Evolutionary conservation across 2,329 filamentous ascomycete genomes (phyloP).

Genomic region (Xylariales sp.): DNA sequence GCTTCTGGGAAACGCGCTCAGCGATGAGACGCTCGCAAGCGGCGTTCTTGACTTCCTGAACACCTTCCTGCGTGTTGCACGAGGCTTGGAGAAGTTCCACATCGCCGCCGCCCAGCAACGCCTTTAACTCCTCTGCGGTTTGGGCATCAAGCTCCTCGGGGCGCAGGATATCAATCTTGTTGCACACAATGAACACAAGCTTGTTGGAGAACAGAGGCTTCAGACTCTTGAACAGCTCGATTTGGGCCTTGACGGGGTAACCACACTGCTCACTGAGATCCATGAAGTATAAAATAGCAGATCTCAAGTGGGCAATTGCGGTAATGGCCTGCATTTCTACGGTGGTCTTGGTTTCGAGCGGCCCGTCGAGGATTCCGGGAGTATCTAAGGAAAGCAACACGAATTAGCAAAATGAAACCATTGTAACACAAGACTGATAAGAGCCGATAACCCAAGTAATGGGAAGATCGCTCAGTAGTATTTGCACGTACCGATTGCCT

Average conservation of each 20-base stretch:
- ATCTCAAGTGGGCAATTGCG: slow-evolving; percentile 92
- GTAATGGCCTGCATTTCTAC: slow-evolving; percentile 99
- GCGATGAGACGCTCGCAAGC: slow-evolving; percentile 91
- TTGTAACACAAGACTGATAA: too few relatives aligned
- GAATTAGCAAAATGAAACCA: too few relatives aligned
- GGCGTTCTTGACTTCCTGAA: slow-evolving; percentile 91
- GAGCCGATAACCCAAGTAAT: too few relatives aligned
- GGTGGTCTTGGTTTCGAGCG: slow-evolving; percentile 98
- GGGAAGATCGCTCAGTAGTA: too few relatives aligned
- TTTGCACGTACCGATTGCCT: slow-evolving; percentile 95
- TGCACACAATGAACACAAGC: slow-evolving; percentile 92
- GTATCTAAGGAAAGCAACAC: too few relatives aligned
- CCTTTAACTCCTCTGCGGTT: slow-evolving; percentile 71
- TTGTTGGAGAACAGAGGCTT: slow-evolving; percentile 97
- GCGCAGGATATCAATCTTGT: slow-evolving; percentile 92
- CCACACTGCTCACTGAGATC: slow-evolving; percentile 67
- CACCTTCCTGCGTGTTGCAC: slow-evolving; percentile 90
- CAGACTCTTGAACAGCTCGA: slow-evolving; percentile 92
- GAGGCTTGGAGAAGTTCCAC: slow-evolving; percentile 91
- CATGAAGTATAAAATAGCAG: slow-evolving; percentile 97
- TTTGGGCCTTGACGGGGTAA: slow-evolving; percentile 88
- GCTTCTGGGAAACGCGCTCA: slow-evolving; percentile 89
- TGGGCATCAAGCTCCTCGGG: slow-evolving; percentile 83
- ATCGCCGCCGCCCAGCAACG: slow-evolving; percentile 78
- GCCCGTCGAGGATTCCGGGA: slow-evolving; percentile 96